phyloP scores from a whole-genome alignment of 169 alveolate genomes.

The Cyclospora cayetanensis region DNA sequence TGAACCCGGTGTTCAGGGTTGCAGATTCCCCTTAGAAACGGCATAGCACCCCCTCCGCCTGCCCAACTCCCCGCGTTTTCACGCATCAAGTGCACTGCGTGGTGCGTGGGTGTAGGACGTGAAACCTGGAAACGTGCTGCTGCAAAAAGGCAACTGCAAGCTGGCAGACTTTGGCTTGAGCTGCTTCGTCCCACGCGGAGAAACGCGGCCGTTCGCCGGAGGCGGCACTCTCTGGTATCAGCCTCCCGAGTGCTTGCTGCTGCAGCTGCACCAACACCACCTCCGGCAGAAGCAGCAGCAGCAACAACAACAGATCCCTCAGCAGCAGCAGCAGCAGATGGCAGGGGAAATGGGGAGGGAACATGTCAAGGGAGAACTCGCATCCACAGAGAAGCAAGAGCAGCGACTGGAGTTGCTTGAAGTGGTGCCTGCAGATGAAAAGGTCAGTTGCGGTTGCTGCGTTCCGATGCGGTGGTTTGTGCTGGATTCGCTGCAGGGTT shows the following conservation, averaged over 20 bases:
- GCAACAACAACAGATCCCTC: neutral
- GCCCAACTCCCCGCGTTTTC: too few relatives aligned
- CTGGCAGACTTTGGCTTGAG: conserved; percentile 92
- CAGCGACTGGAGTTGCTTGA: neutral
- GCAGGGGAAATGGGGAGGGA: neutral
- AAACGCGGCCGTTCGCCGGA: conserved; percentile 81
- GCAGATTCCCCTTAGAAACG: too few relatives aligned
- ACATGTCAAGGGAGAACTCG: neutral
- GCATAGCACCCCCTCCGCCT: too few relatives aligned
- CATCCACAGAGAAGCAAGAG: neutral
- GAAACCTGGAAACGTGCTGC: conserved; percentile 90
- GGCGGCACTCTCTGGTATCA: conserved; percentile 94
- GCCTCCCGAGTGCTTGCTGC: conserved; percentile 90
- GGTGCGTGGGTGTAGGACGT: conserved; percentile 76
- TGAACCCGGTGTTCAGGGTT: too few relatives aligned
- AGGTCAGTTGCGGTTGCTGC: neutral
- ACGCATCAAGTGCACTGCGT: neutral
- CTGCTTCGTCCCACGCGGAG: conserved; percentile 79
- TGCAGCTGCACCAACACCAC: conserved; percentile 41
- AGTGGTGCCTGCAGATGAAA: conserved; percentile 25
- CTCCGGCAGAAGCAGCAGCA: neutral
- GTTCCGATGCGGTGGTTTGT: neutral
- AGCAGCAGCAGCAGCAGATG: neutral
- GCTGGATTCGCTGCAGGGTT: neutral
- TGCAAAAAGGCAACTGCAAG: conserved; percentile 87